Evolutionary conservation across 441 rosid genomes (phyloP).

Genomic region (Oxalis stricta): DNA sequence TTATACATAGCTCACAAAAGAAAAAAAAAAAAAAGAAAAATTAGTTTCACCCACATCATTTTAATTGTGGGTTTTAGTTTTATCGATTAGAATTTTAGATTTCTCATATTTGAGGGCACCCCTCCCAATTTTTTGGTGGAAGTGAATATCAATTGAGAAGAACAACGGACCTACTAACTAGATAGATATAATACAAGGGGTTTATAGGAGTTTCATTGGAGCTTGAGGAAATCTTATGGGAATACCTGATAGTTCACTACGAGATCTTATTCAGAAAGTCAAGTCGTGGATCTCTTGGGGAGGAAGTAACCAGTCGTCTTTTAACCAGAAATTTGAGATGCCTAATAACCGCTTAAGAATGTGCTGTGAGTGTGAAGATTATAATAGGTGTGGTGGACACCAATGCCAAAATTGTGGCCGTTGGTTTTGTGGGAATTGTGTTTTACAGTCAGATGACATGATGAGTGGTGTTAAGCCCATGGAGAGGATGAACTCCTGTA

Average conservation of each 20-base stretch:
- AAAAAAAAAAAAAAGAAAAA: too few species aligned
- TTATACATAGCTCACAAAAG: conserved; percentile 19
- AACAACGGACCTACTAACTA: too few species aligned
- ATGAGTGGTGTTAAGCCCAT: conserved; percentile 10
- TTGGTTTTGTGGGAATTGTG: conserved; percentile 40
- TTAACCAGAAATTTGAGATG: conserved; percentile 29
- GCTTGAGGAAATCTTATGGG: conserved; percentile 49
- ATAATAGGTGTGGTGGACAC: conserved; percentile 19
- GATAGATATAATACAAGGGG: conserved; percentile 6
- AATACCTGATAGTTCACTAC: conserved; percentile 53
- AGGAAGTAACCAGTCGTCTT: conserved; percentile 36
- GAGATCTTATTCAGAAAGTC: conserved; percentile 58
- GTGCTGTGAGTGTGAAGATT: conserved; percentile 39
- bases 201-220: conserved; percentile 16
- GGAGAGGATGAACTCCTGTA: conserved; percentile 31
- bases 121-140: too few species aligned
- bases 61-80: conserved; percentile 39
- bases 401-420: conserved; percentile 50
- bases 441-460: conserved; percentile 13
- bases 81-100: conserved; percentile 7
- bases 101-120: conserved; percentile 7
- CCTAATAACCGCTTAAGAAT: conserved; percentile 22
- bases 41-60: conserved; percentile 48
- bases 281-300: conserved; percentile 67
- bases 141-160: conserved; percentile 9